These are phyloP conservation scores for Lathyrus tuberosus DNA, from an alignment of 306 rosid genomes.

Conservation along the genomic window DNA sequence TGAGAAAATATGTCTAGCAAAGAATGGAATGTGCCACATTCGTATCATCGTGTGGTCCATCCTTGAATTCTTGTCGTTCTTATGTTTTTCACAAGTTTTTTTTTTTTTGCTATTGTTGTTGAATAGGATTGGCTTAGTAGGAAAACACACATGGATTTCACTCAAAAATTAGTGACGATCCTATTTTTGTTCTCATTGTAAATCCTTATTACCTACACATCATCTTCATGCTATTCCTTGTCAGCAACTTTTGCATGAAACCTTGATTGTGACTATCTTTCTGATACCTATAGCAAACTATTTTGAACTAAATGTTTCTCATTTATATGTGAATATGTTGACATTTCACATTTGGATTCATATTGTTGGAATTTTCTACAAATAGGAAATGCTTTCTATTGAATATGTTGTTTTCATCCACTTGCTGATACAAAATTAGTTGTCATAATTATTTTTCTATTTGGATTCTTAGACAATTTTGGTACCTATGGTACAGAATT, in stretches of 20 bases:
- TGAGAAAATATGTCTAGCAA: constrained; percentile 44
- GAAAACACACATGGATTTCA: constrained; percentile 1
- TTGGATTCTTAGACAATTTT: neutral
- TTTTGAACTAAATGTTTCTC: constrained; percentile 24
- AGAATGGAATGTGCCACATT: constrained; percentile 48
- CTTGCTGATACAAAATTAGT: neutral
- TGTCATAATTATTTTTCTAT: neutral
- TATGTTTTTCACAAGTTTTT: neutral
- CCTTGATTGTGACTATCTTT: neutral
- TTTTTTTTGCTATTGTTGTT: neutral
- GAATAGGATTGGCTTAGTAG: neutral
- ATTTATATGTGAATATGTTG: constrained; percentile 33
- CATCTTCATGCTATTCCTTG: constrained; percentile 8
- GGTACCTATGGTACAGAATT: neutral
- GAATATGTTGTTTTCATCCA: too few relatives aligned
- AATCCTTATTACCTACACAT: constrained; percentile 1
- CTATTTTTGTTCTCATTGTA: constrained; percentile 7
- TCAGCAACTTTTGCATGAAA: constrained; percentile 16
- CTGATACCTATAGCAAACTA: constrained; percentile 23
- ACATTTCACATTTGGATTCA: constrained; percentile 38
- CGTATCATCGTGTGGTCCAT: constrained; percentile 62
- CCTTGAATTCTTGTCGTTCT: constrained; percentile 75
- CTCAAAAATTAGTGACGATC: neutral
- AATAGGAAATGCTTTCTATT: constrained; percentile 44
- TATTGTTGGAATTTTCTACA: constrained; percentile 36